Evolutionary conservation across 495 filamentous ascomycete genomes (phyloP).

Genomic region (Xylona heveae): DNA sequence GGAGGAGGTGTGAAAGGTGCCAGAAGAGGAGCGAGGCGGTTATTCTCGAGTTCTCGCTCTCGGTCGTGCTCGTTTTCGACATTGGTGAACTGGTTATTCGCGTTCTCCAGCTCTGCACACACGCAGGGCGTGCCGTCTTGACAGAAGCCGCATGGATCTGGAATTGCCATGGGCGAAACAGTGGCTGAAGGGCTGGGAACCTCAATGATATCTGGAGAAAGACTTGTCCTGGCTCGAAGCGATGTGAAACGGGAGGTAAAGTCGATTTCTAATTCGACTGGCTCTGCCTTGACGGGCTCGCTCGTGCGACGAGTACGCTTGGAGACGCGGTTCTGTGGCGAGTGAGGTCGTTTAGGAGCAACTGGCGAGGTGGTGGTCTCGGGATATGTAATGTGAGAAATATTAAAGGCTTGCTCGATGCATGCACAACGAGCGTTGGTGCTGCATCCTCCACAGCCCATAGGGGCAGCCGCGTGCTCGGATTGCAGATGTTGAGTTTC

Average conservation of each 20-base stretch:
- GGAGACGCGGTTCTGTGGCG: slow-evolving; percentile 7
- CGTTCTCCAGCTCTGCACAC: slow-evolving; percentile 48
- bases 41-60: slow-evolving; percentile 14
- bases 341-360: slow-evolving; percentile 17
- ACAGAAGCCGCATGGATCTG: slow-evolving; percentile 74
- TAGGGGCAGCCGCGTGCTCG: slow-evolving; percentile 11
- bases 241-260: slow-evolving; percentile 46
- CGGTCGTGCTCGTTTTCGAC: neutral
- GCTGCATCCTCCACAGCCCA: slow-evolving; percentile 45
- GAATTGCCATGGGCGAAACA: slow-evolving; percentile 16
- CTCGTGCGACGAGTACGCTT: slow-evolving; percentile 13
- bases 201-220: slow-evolving; percentile 19
- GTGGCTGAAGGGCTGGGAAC: no score
- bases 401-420: slow-evolving; percentile 38
- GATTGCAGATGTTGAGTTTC: slow-evolving; percentile 7
- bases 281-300: slow-evolving; percentile 24
- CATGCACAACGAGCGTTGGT: slow-evolving; percentile 39
- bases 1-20: slow-evolving; percentile 48
- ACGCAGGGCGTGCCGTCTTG: slow-evolving; percentile 66
- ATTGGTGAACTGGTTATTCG: slow-evolving; percentile 6
- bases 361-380: slow-evolving; percentile 10
- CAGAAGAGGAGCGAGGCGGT: slow-evolving; percentile 26
- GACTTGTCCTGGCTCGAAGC: slow-evolving; percentile 6
- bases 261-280: slow-evolving; percentile 45
- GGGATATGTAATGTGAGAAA: slow-evolving; percentile 7